Evolutionary conservation across 345 rosid genomes (phyloP).

Genomic region (Syzygium oleosum): DNA sequence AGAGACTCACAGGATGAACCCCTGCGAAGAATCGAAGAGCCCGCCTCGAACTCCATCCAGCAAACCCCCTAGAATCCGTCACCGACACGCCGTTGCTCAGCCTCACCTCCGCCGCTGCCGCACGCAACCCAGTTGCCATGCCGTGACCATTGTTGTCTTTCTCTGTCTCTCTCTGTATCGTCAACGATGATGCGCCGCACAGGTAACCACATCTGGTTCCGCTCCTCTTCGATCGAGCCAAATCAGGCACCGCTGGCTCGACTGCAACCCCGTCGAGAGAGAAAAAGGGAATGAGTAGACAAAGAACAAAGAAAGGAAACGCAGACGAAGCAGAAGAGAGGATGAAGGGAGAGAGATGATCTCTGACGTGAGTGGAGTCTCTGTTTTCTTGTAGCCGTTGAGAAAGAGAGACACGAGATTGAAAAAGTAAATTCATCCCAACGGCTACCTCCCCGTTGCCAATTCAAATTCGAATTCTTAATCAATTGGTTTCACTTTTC

Average conservation of each 20-base stretch:
- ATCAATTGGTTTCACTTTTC: neutral
- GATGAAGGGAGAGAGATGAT: neutral
- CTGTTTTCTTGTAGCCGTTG: neutral
- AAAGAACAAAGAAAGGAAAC: neutral
- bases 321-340: neutral
- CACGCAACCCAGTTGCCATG: neutral
- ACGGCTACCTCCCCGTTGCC: neutral
- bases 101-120: neutral
- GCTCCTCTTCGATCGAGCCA: neutral
- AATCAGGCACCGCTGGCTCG: neutral
- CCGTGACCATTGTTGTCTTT: too few relatives aligned
- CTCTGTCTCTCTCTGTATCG: neutral
- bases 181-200: neutral
- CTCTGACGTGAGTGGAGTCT: neutral
- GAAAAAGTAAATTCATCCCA: neutral
- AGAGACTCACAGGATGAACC: neutral
- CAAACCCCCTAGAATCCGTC: neutral
- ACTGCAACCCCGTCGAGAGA: neutral
- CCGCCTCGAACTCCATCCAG: neutral
- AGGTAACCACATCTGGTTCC: neutral
- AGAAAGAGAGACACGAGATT: neutral
- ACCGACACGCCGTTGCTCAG: neutral
- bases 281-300: neutral
- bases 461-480: neutral
- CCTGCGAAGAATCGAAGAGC: neutral